Evolutionary conservation across 257 asterid genomes (phyloP), one percentile per base, ranked within the genome.

Genomic region (Ehretia macrophylla): DNA sequence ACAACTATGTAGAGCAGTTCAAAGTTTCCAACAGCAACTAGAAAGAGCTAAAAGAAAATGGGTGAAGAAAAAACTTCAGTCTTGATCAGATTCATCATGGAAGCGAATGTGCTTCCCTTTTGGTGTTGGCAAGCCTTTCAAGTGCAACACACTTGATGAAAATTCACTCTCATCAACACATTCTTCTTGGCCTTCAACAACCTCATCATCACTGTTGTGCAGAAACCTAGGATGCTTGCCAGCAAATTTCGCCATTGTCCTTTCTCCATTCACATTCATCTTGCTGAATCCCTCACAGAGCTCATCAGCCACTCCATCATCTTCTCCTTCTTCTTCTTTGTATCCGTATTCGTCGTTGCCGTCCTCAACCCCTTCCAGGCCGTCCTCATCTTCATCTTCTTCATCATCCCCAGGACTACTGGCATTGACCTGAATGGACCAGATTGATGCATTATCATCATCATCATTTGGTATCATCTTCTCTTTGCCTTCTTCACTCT

Each of bases 371-470:
- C n/a, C n/a, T 14, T 17, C 1, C 19, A 64, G 1, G 64, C 55
- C 8, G 11, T 51, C 83, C 14, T 63, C 79, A 53, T 60, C 69
- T 11, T 64, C 75, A 23, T 56, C 61, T 42, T 42, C 47, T 42
- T 81, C 83, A 9, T 76, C 88, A 47, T 55, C 47, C 4, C 58
- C 64, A 75, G 56, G 50, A 8, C 62, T 67, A 75, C 96, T 85
- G 38, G 83, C 95, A 53, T 85, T 83, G 62, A 77, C 95, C 72
- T 81, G 88, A 75, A 85, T 78, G 10, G 93, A 88, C 96, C 96
- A 88, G 1, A 83, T 17, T 0, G 93, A 88, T 1, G 82, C 51
- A 32, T 64, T 73, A n/a, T 88, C 95, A 17, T 74, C 80, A 0
- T n/a, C n/a, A n/a, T 75, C 78, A 1, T 42, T 37, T 0, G 69